phyloP scores from a whole-genome alignment of 1,284 basidiomycete species.

The Boletellus sp. region DNA sequence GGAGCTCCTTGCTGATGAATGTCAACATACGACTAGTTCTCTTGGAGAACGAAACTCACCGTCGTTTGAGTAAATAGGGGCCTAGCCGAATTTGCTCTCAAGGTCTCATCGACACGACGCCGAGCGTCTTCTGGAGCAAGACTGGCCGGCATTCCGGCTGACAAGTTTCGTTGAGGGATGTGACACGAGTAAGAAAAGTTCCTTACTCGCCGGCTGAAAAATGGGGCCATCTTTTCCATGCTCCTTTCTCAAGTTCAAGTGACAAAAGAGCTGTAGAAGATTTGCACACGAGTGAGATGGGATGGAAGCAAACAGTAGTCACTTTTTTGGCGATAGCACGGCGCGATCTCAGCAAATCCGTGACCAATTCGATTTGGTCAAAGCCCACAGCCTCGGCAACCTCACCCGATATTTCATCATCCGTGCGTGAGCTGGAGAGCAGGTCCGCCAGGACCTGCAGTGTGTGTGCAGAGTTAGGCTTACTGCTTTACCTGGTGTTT shows the following conservation, averaged over 20 bases:
- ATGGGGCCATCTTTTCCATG: background rate
- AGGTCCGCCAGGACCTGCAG: conserved; percentile 19
- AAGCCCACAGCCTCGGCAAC: conserved; percentile 85
- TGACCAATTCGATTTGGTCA: conserved; percentile 74
- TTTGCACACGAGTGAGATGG: background rate
- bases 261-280: conserved; percentile 16
- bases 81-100: conserved; percentile 63
- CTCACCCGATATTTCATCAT: conserved; percentile 78
- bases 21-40: conserved; percentile 5
- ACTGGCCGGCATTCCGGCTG: conserved; percentile 17
- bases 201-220: conserved; percentile 13
- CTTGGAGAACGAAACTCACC: conserved; percentile 38
- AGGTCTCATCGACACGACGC: conserved; percentile 60
- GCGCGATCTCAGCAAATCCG: conserved; percentile 54
- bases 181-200: background rate
- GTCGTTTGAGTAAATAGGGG: conserved; percentile 62
- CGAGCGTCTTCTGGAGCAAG: conserved; percentile 58
- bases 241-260: conserved; percentile 2
- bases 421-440: conserved; percentile 28
- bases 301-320: conserved; percentile 3
- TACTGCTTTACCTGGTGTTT: conserved; percentile 15
- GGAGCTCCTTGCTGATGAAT: conserved; percentile 48
- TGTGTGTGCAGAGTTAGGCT: conserved; percentile 4
- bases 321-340: conserved; percentile 42
- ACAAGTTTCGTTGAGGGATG: conserved; percentile 1